Base-by-base conservation (phyloP, 768 basidiomycete species). In the Termitomyces sp. region DNA sequence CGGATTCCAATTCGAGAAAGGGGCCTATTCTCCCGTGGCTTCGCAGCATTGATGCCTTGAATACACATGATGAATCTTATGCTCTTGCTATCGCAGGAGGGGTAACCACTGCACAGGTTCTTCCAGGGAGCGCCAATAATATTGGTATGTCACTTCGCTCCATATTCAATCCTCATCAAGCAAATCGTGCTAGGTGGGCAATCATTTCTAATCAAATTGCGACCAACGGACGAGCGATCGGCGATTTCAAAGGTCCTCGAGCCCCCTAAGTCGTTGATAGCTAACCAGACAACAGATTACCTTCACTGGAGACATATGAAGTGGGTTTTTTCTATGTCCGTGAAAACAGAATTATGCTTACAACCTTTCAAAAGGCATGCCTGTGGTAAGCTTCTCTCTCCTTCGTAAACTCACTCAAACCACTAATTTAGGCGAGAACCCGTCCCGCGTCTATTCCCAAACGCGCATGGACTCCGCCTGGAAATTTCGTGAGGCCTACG, bases 291-390 rank as follows among this genome's bases (percentile, higher is more conserved):
- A 60, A 75, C 68, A 9, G 66, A 68, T 20, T 71, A 71, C 1
- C 63, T 78, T 16, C 74, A 77, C 36, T 86, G 87, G 86, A 72
- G 89, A 55, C 88, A 91, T 59, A 88, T 92, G 81, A 92, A 92
- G 82, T 84, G 58, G 12, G 73, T 65, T 39, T 65, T 39, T 40
- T 15, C 10, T 2, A 35, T 25, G 16, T 29, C 42, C 38, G 9
- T 2, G 7, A 33, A 40, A 13, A 33, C 15, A 16, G 25, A 12
- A 1, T 43, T 50, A 5, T 7, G 6, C 23, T 48, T 20, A 54
- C 22, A 33, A 29, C 10, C n/a, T 33, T 27, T 31, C n/a, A 10
- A 38, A 42, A 86, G 81, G 65, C 87, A 88, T 56, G 88, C 89
- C 4, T 88, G 85, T 58, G 83, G 73, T 70, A 50, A n/a, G 62